Evolutionary conservation across 371 early-diverging fungal genomes (phyloP).

Genomic region (Mucor plumbeus): DNA sequence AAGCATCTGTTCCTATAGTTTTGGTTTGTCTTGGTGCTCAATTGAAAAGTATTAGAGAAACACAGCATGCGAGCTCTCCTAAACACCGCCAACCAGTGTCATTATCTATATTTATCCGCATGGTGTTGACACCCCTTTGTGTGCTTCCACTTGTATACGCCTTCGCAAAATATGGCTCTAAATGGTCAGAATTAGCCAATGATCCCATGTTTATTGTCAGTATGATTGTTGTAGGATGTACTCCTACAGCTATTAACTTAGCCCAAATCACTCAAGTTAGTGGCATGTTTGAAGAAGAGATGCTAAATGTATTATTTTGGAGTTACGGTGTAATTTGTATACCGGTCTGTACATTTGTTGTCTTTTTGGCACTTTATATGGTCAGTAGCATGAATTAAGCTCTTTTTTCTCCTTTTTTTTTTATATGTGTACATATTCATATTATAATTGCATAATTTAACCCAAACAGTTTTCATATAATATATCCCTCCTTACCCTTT

Average conservation of each 20-base stretch:
- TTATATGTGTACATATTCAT: constrained; percentile 5
- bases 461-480: background rate
- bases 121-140: constrained; percentile 50
- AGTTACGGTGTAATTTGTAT: constrained; percentile 62
- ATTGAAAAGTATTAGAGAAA: constrained; percentile 33
- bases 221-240: constrained; percentile 59
- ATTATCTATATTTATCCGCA: constrained; percentile 48
- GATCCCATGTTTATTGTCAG: constrained; percentile 58
- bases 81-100: constrained; percentile 38
- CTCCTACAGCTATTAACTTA: constrained; percentile 65
- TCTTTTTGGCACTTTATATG: constrained; percentile 51
- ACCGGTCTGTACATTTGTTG: constrained; percentile 55
- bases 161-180: constrained; percentile 42
- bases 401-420: background rate
- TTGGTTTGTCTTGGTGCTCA: constrained; percentile 76
- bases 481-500: background rate
- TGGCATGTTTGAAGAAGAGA: constrained; percentile 60
- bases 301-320: constrained; percentile 64
- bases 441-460: background rate
- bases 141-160: constrained; percentile 50
- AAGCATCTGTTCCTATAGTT: constrained; percentile 71
- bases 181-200: constrained; percentile 43
- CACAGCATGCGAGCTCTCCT: background rate
- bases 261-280: constrained; percentile 64
- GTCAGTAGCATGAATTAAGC: constrained; percentile 26